These are phyloP conservation scores for Lactarius pseudohatsudake DNA, from an alignment of 768 basidiomycete species.

Conservation along the genomic window DNA sequence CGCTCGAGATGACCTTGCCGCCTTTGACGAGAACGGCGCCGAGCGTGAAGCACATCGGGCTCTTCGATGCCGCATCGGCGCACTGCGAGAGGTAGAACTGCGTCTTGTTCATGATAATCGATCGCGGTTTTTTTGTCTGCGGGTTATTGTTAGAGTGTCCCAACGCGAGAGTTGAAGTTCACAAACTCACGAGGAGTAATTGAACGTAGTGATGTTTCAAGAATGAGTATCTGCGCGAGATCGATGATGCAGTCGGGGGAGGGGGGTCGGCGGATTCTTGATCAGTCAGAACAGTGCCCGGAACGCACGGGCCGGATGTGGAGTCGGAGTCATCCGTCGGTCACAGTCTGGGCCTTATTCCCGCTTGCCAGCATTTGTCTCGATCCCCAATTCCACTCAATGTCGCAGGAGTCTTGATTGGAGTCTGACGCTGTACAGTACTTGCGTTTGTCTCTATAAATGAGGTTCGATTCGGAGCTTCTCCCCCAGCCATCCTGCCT, in stretches of 20 bases:
- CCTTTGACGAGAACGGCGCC: slow-evolving; percentile 53
- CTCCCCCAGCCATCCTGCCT: no score
- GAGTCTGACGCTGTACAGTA: no score
- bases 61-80: slow-evolving; percentile 49
- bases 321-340: no score
- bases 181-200: not conserved
- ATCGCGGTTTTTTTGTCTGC: not conserved
- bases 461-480: no score
- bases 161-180: not conserved
- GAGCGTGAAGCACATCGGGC: slow-evolving; percentile 50
- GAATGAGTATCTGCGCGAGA: not conserved
- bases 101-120: slow-evolving; percentile 44
- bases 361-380: no score
- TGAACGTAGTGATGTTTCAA: not conserved
- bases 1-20: slow-evolving; percentile 52
- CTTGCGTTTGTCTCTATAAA: no score
- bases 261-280: no score
- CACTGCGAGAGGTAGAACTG: slow-evolving; percentile 54
- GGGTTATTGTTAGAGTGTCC: not conserved
- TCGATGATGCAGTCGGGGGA: not conserved
- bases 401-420: no score
- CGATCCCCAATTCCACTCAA: no score
- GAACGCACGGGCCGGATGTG: not conserved
- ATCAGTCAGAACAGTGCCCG: no score
- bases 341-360: no score